These are phyloP conservation scores for Populus hybrid DNA, from an alignment of 441 rosid genomes.

Conservation along the genomic window DNA sequence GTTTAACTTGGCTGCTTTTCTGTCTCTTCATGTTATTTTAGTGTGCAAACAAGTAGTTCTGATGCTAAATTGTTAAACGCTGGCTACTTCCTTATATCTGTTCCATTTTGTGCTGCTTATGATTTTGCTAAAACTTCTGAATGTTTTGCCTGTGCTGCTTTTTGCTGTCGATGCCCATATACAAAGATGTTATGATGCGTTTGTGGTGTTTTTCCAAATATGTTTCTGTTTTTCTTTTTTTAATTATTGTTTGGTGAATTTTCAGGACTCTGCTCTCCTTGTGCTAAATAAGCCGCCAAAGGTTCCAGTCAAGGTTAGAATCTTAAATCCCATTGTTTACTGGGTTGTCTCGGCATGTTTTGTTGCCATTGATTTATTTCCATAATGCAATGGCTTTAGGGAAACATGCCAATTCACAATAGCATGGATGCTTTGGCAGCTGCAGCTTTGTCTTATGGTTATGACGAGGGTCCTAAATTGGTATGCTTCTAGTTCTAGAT, in stretches of 20 bases:
- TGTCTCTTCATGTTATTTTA: background rate
- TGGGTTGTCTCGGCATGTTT: constrained; percentile 4
- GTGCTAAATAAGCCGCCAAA: constrained; percentile 90
- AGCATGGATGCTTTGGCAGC: constrained; percentile 96
- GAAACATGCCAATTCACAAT: constrained; percentile 75
- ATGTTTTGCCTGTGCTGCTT: background rate
- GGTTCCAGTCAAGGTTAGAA: constrained; percentile 78
- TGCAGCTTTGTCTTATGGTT: constrained; percentile 79
- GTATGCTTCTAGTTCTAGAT: constrained; percentile 31
- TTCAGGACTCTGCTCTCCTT: constrained; percentile 71
- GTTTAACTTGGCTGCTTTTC: constrained; percentile 14
- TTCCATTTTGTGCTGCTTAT: too few species aligned
- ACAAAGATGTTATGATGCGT: background rate
- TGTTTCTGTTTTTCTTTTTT: background rate
- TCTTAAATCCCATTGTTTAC: constrained; percentile 11
- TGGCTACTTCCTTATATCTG: too few species aligned
- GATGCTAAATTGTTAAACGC: too few species aligned
- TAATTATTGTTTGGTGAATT: constrained; percentile 1
- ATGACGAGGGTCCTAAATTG: constrained; percentile 82
- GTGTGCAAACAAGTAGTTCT: too few species aligned
- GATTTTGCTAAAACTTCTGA: background rate
- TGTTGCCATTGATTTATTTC: constrained; percentile 7
- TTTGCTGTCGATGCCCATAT: background rate
- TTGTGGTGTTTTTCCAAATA: background rate
- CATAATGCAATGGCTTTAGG: constrained; percentile 34